These are phyloP conservation scores for Coffea humblotiana DNA, from an alignment of 305 asterid species.

Conservation along the genomic window DNA sequence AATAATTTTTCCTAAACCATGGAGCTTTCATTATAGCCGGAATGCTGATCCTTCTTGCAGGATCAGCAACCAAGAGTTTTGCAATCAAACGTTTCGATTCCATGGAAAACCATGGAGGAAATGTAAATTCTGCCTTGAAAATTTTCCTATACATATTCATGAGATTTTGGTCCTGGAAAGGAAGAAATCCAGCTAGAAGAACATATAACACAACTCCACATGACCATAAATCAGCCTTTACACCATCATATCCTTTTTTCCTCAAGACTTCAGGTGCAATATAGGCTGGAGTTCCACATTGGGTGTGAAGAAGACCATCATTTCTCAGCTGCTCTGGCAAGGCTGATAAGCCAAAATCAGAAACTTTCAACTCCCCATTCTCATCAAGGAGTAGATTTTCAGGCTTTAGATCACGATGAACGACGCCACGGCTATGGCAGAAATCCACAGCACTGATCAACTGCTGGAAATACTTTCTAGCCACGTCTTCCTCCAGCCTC, in stretches of 20 bases:
- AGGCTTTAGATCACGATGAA: constrained; percentile 33
- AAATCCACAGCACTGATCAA: constrained; percentile 32
- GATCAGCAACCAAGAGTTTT: constrained; percentile 28
- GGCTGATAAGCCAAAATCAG: constrained; percentile 35
- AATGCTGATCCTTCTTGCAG: constrained; percentile 23
- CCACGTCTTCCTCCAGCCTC: constrained; percentile 22
- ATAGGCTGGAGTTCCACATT: constrained; percentile 36
- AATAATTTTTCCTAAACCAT: constrained; percentile 31
- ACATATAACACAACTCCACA: constrained; percentile 36
- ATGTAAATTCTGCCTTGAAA: constrained; percentile 28
- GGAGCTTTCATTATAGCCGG: constrained; percentile 26
- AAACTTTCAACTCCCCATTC: constrained; percentile 24
- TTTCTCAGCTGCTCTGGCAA: constrained; percentile 28
- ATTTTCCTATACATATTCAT: constrained; percentile 30
- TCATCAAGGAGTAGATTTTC: constrained; percentile 32
- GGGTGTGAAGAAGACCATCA: constrained; percentile 32
- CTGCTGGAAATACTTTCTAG: constrained; percentile 36
- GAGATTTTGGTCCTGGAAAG: constrained; percentile 28
- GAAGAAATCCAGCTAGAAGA: constrained; percentile 32
- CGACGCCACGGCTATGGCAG: constrained; percentile 35
- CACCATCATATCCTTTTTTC: constrained; percentile 34
- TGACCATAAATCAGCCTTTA: constrained; percentile 35
- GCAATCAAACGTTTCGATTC: constrained; percentile 23
- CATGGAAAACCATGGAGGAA: constrained; percentile 33
- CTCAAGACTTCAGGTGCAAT: constrained; percentile 35